Evolutionary conservation across 2,329 filamentous ascomycete species (phyloP), one percentile per base, ranked within the genome.

Genomic region (Colletotrichum lentis): DNA sequence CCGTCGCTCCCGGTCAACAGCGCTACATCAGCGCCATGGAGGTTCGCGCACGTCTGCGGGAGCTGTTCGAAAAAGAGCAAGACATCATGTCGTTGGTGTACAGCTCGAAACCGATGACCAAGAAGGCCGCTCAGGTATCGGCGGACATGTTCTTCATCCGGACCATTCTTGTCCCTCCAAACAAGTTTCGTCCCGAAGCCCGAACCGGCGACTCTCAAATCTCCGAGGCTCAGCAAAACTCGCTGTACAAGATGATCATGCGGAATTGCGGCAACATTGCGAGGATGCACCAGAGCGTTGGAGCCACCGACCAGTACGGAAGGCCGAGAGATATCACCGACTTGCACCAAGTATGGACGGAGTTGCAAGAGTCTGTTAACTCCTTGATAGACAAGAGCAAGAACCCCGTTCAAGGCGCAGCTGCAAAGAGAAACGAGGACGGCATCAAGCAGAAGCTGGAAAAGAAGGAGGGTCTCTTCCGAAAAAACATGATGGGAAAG

Each of bases 401-500:
- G 70, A 97, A 96, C 74, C 92, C 94, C 2, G 85, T 93, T 3
- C 90, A 91, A 71, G 93, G 93, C 59, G 85, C 88, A 20, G 92
- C 93, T 35, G 92, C 90, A 16, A 90, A 91, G 74, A 86, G 90
- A 64, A 91, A 93, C 61, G 92, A 96, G 70, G 94, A 97, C 71
- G 96, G 96, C 73, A 97, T 99, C 81, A 99, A 99, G 81, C 96
- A 99, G 77, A 91, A 94, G 76, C 85, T 99, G 35, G 96, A 99
- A 81, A 99, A 99, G 85, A 99, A 99, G 81, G 96, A 99, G 76
- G 96, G 96, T 72, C 85, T 99, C 37, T 99, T 99, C 84, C 87
- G 96, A 74, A 98, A 97, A 84, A 97, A 99, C 80, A 98, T 99
- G 96, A 99, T 99, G 96, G 96, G 96, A 69, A 99, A 99, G 84